A percentile compares a stretch with the other conserved stretches of the same genome.
Evolutionary conservation across 305 asterid species (phyloP).

Genomic region (Solanum chacoense): DNA sequence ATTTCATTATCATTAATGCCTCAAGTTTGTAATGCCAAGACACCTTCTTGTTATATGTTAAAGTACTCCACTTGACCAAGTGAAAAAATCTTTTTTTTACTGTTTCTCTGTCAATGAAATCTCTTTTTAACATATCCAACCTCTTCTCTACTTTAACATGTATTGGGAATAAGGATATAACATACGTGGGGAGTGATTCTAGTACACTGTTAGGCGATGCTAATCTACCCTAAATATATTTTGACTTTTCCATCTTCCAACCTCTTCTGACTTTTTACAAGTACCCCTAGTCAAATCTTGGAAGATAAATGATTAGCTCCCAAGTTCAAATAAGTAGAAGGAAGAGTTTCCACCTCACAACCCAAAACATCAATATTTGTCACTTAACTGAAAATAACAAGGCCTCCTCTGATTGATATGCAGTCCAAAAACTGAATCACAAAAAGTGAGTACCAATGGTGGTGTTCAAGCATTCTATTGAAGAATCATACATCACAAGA

Average conservation of each 20-base stretch:
- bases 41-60: neutral
- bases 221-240: neutral
- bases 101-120: neutral
- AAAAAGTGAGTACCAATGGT: neutral
- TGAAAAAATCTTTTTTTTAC: neutral
- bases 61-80: neutral
- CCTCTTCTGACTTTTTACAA: neutral
- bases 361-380: neutral
- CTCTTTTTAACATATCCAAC: neutral
- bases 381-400: neutral
- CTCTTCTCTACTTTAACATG: neutral
- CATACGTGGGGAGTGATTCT: neutral
- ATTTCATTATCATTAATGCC: neutral
- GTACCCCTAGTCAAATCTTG: neutral
- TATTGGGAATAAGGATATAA: neutral
- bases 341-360: neutral
- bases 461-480: neutral
- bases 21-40: neutral
- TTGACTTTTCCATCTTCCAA: neutral
- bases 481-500: neutral
- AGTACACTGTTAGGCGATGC: neutral
- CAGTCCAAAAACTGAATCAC: neutral
- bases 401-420: neutral
- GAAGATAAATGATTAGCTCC: neutral
- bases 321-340: neutral